Evolutionary conservation across 106 monocot species (phyloP).

Genomic region (Dioscorea zingiberensis): DNA sequence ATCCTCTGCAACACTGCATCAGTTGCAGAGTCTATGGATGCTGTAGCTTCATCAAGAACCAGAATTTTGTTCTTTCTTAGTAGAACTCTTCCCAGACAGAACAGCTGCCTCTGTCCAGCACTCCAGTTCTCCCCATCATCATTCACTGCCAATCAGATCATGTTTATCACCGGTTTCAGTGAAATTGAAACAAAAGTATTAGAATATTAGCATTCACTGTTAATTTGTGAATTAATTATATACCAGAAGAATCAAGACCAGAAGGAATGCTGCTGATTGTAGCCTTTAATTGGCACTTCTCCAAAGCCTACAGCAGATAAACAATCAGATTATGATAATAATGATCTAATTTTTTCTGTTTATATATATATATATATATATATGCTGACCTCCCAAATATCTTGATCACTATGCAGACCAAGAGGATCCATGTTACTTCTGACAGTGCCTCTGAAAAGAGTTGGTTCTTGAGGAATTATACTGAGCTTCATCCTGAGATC

Average conservation of each 20-base stretch:
- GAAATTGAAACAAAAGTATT: neutral
- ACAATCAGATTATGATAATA: neutral
- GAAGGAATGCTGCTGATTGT: neutral
- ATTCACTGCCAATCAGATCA: constrained; percentile 2
- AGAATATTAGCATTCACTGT: neutral
- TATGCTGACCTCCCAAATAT: constrained; percentile 66
- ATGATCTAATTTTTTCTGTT: neutral
- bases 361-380: neutral
- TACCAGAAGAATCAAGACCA: constrained; percentile 9
- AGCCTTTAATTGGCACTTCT: constrained; percentile 10
- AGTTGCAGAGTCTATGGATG: neutral
- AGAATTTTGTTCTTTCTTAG: constrained; percentile 7
- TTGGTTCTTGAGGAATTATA: constrained; percentile 83
- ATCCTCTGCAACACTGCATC: constrained; percentile 4
- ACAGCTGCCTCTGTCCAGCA: constrained; percentile 9
- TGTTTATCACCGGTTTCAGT: neutral
- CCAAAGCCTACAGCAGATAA: neutral
- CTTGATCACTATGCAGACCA: constrained; percentile 39
- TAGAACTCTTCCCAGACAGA: neutral
- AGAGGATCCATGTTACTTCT: constrained; percentile 75
- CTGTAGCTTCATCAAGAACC: constrained; percentile 14
- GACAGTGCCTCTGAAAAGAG: constrained; percentile 63
- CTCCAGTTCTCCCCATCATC: constrained; percentile 18
- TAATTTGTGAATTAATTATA: neutral
- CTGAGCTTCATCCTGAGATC: constrained; percentile 70